A percentile compares a stretch with the other conserved stretches of the same genome.
These are phyloP conservation scores for Balamuthia mandrillaris DNA, from an alignment of 208 protist genomes.

Conservation along the genomic window DNA sequence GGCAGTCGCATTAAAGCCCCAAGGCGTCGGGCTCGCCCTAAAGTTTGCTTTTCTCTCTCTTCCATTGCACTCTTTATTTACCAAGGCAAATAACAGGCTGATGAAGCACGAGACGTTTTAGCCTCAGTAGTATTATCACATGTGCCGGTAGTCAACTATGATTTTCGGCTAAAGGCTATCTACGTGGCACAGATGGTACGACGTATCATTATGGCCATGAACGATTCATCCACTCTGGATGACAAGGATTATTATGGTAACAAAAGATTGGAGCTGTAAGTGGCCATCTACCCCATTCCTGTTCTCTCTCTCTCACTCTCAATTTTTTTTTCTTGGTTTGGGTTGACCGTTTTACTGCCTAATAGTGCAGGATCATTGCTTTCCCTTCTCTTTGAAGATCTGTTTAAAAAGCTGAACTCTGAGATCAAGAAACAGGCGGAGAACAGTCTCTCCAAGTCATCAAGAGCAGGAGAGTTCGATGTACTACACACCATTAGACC, in stretches of 20 bases:
- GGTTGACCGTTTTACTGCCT: neutral
- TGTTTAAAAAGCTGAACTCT: constrained; percentile 96
- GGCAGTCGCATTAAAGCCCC: constrained; percentile 52
- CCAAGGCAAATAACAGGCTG: too few relatives aligned
- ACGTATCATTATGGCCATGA: constrained; percentile 89
- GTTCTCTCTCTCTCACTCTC: too few relatives aligned
- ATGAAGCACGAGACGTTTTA: constrained; percentile 79
- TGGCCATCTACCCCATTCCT: neutral
- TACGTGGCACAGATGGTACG: constrained; percentile 96
- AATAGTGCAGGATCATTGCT: constrained; percentile 91
- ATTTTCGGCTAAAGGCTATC: constrained; percentile 94
- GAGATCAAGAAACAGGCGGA: constrained; percentile 89
- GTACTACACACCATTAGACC: constrained; percentile 86
- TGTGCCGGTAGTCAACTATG: constrained; percentile 88
- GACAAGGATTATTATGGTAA: constrained; percentile 99
- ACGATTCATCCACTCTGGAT: constrained; percentile 85
- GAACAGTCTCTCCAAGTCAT: constrained; percentile 82
- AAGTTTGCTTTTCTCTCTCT: neutral
- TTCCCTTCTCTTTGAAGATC: constrained; percentile 96
- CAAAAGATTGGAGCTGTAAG: constrained; percentile 91
- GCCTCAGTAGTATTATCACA: constrained; percentile 82
- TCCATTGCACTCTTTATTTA: too few relatives aligned
- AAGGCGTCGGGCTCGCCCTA: neutral
- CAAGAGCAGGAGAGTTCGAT: constrained; percentile 84
- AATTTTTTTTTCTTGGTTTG: constrained; percentile 14